Conservation (phyloP, 2,329 filamentous ascomycete genomes). For the Paracamarosporium sp. region DNA sequence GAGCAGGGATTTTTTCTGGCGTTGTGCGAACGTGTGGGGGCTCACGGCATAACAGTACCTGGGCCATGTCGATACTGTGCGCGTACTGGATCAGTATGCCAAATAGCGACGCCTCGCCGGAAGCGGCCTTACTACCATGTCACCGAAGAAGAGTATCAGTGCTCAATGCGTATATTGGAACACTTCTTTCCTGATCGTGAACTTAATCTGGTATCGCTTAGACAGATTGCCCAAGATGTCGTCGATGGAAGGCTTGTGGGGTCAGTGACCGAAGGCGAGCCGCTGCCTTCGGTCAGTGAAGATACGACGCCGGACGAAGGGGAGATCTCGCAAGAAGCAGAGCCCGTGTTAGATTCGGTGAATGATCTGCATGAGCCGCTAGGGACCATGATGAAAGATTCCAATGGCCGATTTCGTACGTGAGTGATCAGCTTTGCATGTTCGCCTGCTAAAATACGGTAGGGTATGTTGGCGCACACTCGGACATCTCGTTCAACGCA, state of each 20-base stretch:
- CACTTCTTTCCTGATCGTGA: constrained; percentile 46
- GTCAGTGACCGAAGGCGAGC: constrained; percentile 29
- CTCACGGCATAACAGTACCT: constrained; percentile 40
- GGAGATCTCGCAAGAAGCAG: constrained; percentile 29
- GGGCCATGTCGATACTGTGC: constrained; percentile 48
- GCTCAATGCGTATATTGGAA: constrained; percentile 45
- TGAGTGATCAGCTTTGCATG: background rate
- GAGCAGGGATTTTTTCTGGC: constrained; percentile 16
- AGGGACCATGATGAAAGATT: constrained; percentile 48
- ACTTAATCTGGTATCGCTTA: constrained; percentile 41
- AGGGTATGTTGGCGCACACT: constrained; percentile 45
- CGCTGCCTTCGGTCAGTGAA: constrained; percentile 28
- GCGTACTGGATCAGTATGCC: constrained; percentile 42
- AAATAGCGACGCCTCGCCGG: constrained; percentile 43
- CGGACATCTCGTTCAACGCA: constrained; percentile 47
- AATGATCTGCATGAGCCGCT: constrained; percentile 45
- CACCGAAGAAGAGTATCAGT: constrained; percentile 48
- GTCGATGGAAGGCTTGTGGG: constrained; percentile 36
- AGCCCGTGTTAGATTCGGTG: constrained; percentile 33
- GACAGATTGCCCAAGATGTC: constrained; percentile 41
- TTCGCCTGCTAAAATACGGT: constrained; percentile 4
- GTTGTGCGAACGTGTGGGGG: constrained; percentile 11
- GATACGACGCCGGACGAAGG: constrained; percentile 31
- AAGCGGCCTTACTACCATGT: constrained; percentile 49
- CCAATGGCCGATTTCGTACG: constrained; percentile 38